Evolutionary conservation across 257 asterid genomes (phyloP).

Genomic region (Solanum acaule): DNA sequence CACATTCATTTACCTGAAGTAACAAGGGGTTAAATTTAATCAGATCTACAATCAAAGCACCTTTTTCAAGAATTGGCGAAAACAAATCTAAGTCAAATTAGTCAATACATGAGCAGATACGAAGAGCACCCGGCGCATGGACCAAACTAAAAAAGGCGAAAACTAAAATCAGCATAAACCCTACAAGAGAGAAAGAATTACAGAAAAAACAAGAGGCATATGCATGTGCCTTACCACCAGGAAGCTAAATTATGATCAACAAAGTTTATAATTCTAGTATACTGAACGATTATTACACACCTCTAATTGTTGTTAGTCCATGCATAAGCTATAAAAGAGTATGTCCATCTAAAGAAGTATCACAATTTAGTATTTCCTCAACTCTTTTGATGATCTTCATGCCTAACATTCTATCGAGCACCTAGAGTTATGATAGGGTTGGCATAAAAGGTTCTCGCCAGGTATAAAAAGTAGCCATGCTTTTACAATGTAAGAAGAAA

Average conservation of each 20-base stretch:
- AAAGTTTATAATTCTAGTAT: background rate
- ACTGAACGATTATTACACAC: background rate
- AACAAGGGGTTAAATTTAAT: background rate
- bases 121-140: background rate
- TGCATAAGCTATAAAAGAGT: background rate
- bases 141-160: background rate
- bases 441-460: background rate
- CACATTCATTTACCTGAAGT: conserved; percentile 71
- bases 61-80: background rate
- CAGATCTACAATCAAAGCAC: background rate
- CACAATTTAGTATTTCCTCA: background rate
- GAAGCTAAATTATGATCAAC: background rate
- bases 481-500: background rate
- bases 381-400: background rate
- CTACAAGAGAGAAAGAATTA: background rate
- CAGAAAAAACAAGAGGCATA: background rate
- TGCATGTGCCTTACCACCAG: background rate
- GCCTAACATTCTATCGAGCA: background rate
- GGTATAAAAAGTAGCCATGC: background rate
- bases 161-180: background rate
- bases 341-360: background rate
- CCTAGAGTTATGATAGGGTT: background rate
- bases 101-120: background rate
- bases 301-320: background rate
- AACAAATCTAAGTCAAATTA: background rate